A percentile compares a stretch with the other conserved stretches of the same genome.
These are phyloP conservation scores for Candida railenensis DNA, from an alignment of 805 yeast species.

Conservation along the genomic window DNA sequence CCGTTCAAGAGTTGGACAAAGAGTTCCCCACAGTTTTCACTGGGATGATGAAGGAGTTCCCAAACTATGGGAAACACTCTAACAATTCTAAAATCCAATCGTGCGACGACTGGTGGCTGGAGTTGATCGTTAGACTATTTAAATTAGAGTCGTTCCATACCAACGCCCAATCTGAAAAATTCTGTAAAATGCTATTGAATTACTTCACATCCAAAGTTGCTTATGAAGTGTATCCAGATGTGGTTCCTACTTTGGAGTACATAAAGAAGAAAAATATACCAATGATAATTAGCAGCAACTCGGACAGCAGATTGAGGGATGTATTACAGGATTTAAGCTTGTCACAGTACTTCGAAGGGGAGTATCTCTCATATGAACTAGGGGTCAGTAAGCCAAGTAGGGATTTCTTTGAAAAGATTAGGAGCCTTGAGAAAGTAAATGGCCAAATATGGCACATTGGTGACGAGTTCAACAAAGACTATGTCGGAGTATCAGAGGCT, in stretches of 20 bases:
- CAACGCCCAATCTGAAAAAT: constrained; percentile 23
- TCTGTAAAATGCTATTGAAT: constrained; percentile 45
- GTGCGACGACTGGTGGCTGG: constrained; percentile 57
- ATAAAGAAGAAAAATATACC: constrained; percentile 28
- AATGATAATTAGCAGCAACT: constrained; percentile 55
- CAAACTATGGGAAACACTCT: constrained; percentile 60
- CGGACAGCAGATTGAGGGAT: constrained; percentile 53
- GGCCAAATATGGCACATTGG: constrained; percentile 62
- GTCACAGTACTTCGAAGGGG: constrained; percentile 35
- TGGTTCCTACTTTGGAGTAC: constrained; percentile 41
- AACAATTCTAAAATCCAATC: constrained; percentile 12
- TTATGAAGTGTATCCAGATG: constrained; percentile 55
- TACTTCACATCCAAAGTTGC: constrained; percentile 53
- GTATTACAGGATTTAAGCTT: constrained; percentile 50
- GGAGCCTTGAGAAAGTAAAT: constrained; percentile 6
- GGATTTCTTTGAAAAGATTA: constrained; percentile 43
- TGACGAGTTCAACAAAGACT: constrained; percentile 57
- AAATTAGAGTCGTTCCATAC: constrained; percentile 22
- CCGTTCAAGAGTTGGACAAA: constrained; percentile 19
- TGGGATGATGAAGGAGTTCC: constrained; percentile 38
- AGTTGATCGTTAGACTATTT: constrained; percentile 46
- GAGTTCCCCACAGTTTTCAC: constrained; percentile 34
- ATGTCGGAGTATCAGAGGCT: constrained; percentile 47
- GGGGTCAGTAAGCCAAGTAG: constrained; percentile 53
- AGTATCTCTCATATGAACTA: constrained; percentile 58